Evolutionary conservation across 2,329 filamentous ascomycete species (phyloP), one percentile per base, ranked within the genome.

Genomic region (Fonsecaea erecta): DNA sequence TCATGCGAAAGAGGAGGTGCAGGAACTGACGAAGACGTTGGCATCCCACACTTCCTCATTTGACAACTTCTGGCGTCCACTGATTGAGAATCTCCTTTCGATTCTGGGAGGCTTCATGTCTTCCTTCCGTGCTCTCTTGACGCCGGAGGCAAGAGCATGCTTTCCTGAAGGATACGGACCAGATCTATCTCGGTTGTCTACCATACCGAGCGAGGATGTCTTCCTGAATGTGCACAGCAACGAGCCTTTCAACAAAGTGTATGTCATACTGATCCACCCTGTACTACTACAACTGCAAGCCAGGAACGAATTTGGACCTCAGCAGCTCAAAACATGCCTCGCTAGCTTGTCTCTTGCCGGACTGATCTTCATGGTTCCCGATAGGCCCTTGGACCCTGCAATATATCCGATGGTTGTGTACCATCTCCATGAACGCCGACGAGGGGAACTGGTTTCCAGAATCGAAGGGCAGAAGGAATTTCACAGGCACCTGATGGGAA

Each of bases 331-430:
- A 21, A 77, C 89, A 24, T 89, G 90, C 4, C 95, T 93, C 87
- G 83, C 93, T 30, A 83, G 90, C 57, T 88, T 97, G 66, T 89
- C 91, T 1, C 78, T 93, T 21, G 88, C 89, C 16, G 86, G 89
- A 43, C 82, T 98, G 54, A 85, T 86, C 67, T 82, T 97, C 1
- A 97, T 94, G 73, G 88, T 98, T 1, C 93, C 96, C 0, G 90
- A 96, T 75, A 88, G 89, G 70, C 85, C 90, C 2, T 95, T 94
- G 72, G 95, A 99, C 75, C 95, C 95, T 1, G 87, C 87, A 1
- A 75, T 88, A 35, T 80, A 80, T 56, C 78, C 85, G 6, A 81
- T 82, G 59, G 84, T 97, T 18, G 88, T 92, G 71, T 85, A 86
- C 21, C 77, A 83, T 60, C 79, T 86, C 24, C 83, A 89, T 73